Conservation (phyloP, 345 rosid genomes). For the Salix udensis region DNA sequence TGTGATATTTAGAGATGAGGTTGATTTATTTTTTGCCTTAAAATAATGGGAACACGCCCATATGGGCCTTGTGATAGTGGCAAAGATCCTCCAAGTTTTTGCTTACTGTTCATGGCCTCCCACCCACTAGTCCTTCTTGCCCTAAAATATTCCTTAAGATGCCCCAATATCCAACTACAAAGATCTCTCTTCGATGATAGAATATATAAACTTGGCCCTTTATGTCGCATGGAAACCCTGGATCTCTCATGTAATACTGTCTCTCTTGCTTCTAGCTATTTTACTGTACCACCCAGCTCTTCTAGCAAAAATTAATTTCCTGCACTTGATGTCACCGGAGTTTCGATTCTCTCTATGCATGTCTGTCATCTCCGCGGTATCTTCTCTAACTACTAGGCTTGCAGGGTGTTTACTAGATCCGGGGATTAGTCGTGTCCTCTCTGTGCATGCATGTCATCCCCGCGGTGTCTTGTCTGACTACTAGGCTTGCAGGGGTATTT, state of each 20-base stretch:
- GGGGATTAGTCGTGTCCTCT: too few species aligned
- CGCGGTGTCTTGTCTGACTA: too few species aligned
- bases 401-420: too few species aligned
- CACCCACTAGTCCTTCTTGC: not conserved
- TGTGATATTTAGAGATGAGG: not conserved
- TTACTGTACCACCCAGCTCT: not conserved
- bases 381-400: too few species aligned
- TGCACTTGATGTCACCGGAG: not conserved
- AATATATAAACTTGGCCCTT: not conserved
- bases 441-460: too few species aligned
- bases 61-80: not conserved
- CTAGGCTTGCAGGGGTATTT: too few species aligned
- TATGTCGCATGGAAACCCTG: slow-evolving; percentile 1
- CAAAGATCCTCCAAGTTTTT: not conserved
- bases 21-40: not conserved
- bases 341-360: too few species aligned
- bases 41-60: not conserved
- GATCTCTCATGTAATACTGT: slow-evolving; percentile 15
- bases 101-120: not conserved
- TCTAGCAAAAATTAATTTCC: slow-evolving; percentile 1
- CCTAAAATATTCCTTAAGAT: not conserved
- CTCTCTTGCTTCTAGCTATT: not conserved
- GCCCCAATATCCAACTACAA: not conserved
- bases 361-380: too few species aligned
- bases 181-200: slow-evolving; percentile 1